These are phyloP conservation scores for Aspergillus funiculosus DNA, from an alignment of 495 filamentous ascomycete species.

Conservation along the genomic window DNA sequence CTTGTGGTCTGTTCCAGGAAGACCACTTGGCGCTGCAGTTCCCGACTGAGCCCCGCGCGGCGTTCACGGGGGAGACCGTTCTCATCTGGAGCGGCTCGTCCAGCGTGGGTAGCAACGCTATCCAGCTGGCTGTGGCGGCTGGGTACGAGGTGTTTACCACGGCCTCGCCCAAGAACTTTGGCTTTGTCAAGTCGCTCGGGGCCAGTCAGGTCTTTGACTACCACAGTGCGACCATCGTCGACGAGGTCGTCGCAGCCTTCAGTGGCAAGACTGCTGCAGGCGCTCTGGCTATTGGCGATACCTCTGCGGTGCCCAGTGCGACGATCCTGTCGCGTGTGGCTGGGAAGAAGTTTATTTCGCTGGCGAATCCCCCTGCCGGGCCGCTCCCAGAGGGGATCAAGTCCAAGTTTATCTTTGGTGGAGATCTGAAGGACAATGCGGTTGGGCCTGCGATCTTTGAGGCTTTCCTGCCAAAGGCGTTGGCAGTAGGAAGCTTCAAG, in stretches of 20 bases:
- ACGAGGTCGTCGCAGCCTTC: slow-evolving; percentile 18
- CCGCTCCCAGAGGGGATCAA: slow-evolving; percentile 1
- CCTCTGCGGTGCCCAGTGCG: slow-evolving; percentile 5
- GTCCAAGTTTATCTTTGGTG: slow-evolving; percentile 12
- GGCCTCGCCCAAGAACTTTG: slow-evolving; percentile 48
- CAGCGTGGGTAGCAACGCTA: slow-evolving; percentile 52
- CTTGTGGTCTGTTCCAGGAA: slow-evolving; percentile 45
- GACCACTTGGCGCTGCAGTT: slow-evolving; percentile 36
- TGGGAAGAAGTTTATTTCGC: slow-evolving; percentile 14
- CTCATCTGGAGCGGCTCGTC: slow-evolving; percentile 56
- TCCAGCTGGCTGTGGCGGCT: slow-evolving; percentile 53
- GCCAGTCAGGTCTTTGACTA: slow-evolving; percentile 56
- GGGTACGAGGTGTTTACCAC: slow-evolving; percentile 56
- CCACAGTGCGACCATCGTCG: slow-evolving; percentile 24
- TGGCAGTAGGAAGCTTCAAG: slow-evolving; percentile 17
- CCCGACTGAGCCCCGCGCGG: slow-evolving; percentile 27
- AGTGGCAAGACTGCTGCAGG: slow-evolving; percentile 25
- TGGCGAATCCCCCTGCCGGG: slow-evolving; percentile 2
- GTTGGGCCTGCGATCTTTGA: slow-evolving; percentile 31
- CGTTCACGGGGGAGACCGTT: slow-evolving; percentile 32
- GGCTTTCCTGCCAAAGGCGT: slow-evolving; percentile 33
- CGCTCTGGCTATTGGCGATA: slow-evolving; percentile 6
- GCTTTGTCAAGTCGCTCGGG: slow-evolving; percentile 47
- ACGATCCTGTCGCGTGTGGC: slow-evolving; percentile 13
- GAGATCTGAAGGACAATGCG: slow-evolving; percentile 17